Conservation (phyloP, 2,329 filamentous ascomycete species). For the Ceratocystis huliohia region DNA sequence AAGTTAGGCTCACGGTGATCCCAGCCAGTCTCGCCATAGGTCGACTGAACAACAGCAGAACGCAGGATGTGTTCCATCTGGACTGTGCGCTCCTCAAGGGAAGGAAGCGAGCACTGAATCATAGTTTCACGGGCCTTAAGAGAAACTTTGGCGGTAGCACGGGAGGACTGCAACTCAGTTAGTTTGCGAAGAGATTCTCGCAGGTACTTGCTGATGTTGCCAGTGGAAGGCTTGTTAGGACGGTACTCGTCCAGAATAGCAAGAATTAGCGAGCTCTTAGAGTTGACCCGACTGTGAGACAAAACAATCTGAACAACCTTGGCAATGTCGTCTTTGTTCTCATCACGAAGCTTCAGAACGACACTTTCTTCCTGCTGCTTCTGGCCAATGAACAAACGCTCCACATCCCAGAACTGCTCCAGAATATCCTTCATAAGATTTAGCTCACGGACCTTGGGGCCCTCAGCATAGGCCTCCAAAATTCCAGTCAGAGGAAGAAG, state of each 20-base stretch:
- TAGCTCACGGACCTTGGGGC: slow-evolving; percentile 83
- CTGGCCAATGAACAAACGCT: slow-evolving; percentile 75
- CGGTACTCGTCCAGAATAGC: slow-evolving; percentile 89
- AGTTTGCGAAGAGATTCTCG: slow-evolving; percentile 70
- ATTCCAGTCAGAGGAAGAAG: slow-evolving; percentile 66
- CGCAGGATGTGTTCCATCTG: slow-evolving; percentile 99
- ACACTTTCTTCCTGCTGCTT: slow-evolving; percentile 85
- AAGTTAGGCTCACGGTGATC: slow-evolving; percentile 87
- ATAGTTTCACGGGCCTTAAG: slow-evolving; percentile 94
- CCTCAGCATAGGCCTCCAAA: slow-evolving; percentile 69
- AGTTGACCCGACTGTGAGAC: slow-evolving; percentile 80
- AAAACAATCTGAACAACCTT: slow-evolving; percentile 81
- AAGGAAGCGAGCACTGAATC: slow-evolving; percentile 93
- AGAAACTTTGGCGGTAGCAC: slow-evolving; percentile 81
- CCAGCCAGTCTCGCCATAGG: slow-evolving; percentile 93
- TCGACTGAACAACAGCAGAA: slow-evolving; percentile 90
- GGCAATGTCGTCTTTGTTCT: slow-evolving; percentile 83
- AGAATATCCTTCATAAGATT: slow-evolving; percentile 68
- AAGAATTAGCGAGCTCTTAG: slow-evolving; percentile 87
- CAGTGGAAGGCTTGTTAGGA: slow-evolving; percentile 82
- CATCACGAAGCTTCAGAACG: slow-evolving; percentile 82
- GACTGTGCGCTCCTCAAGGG: slow-evolving; percentile 80
- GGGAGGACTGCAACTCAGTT: slow-evolving; percentile 75
- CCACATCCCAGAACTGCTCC: slow-evolving; percentile 67
- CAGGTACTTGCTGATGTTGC: slow-evolving; percentile 80